phyloP scores from a whole-genome alignment of 2,329 filamentous ascomycete species.

The Emmonsiellopsis sp. region DNA sequence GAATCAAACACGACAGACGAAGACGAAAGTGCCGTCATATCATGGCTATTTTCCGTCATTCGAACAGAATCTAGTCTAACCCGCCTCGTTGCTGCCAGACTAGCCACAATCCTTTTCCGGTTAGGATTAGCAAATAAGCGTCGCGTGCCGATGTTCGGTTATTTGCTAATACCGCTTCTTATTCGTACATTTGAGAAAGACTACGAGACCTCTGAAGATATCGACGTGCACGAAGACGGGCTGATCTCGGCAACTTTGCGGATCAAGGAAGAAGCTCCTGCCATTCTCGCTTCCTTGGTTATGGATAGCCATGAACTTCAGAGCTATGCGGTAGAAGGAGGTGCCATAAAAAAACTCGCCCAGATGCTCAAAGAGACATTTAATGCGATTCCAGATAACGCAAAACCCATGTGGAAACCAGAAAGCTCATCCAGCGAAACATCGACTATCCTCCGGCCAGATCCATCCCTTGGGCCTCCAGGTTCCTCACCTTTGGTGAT shows the following conservation, averaged over 20 bases:
- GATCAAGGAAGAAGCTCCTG: slow-evolving; percentile 62
- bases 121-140: slow-evolving; percentile 56
- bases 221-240: slow-evolving; percentile 30
- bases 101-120: slow-evolving; percentile 62
- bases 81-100: slow-evolving; percentile 58
- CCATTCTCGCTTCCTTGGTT: slow-evolving; percentile 68
- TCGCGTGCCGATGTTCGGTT: slow-evolving; percentile 55
- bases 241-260: slow-evolving; percentile 37
- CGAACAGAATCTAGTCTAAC: slow-evolving; percentile 45
- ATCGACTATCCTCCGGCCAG: slow-evolving; percentile 19
- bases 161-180: slow-evolving; percentile 62
- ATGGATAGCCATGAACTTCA: slow-evolving; percentile 72
- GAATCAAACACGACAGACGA: slow-evolving; percentile 45
- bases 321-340: slow-evolving; percentile 67
- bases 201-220: slow-evolving; percentile 29
- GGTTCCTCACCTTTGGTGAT: slow-evolving; percentile 53
- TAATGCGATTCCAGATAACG: slow-evolving; percentile 45
- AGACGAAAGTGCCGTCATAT: slow-evolving; percentile 60
- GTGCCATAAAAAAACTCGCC: slow-evolving; percentile 53
- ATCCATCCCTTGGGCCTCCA: slow-evolving; percentile 48
- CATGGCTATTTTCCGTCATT: slow-evolving; percentile 53
- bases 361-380: slow-evolving; percentile 59
- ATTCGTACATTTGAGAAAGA: slow-evolving; percentile 56
- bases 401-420: slow-evolving; percentile 48
- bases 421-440: slow-evolving; percentile 15